phyloP scores from a whole-genome alignment of 345 rosid genomes.

The Orychophragmus violaceus region DNA sequence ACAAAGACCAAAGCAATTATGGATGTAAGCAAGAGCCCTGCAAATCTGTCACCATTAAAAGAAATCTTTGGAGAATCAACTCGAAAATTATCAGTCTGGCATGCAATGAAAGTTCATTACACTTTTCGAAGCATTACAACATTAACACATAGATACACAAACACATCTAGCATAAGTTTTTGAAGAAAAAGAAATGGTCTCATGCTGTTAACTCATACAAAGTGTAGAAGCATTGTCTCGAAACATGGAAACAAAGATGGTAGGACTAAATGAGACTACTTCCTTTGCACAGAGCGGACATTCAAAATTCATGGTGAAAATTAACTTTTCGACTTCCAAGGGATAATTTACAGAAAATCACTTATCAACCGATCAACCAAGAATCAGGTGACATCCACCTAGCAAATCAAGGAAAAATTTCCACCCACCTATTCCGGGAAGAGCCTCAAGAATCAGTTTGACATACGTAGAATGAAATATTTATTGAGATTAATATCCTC shows the following conservation, averaged over 20 bases:
- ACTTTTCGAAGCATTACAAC: neutral
- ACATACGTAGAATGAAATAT: neutral
- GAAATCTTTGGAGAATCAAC: neutral
- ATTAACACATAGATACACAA: neutral
- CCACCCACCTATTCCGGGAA: neutral
- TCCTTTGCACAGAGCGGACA: neutral
- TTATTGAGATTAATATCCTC: neutral
- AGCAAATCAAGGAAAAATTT: neutral
- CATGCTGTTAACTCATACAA: neutral
- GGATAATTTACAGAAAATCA: neutral
- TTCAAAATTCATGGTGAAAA: neutral
- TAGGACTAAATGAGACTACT: conserved; percentile 1
- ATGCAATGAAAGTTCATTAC: neutral
- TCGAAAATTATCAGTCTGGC: neutral
- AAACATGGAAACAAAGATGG: neutral
- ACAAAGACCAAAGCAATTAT: conserved; percentile 80
- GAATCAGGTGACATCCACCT: no score
- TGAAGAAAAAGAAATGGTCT: neutral
- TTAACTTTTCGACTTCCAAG: neutral
- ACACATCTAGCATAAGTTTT: neutral
- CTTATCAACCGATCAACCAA: no score
- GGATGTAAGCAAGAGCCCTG: conserved; percentile 94
- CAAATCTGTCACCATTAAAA: conserved; percentile 57
- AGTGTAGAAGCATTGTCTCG: neutral
- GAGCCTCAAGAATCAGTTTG: neutral